Base-by-base conservation (phyloP, 495 filamentous ascomycete species). In the Penicillium dipodomyicola region DNA sequence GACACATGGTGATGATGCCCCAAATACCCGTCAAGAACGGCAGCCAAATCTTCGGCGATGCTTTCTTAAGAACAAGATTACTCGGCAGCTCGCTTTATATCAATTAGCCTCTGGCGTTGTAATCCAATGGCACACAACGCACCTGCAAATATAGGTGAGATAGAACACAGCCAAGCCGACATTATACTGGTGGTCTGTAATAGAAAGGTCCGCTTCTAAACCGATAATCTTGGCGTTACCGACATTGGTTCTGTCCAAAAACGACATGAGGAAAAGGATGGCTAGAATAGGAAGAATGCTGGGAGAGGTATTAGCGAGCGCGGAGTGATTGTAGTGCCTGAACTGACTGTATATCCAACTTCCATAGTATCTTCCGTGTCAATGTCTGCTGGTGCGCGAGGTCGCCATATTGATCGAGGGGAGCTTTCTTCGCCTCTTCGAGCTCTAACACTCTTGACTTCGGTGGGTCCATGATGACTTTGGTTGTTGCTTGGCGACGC, bases 101-200 rank as follows among this genome's bases (percentile, higher is more conserved):
- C 4, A 10, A 23, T 52, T 47, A 44, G 49, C 25, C 5, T 27
- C 20, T 33, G 4, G 9, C 12, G 0, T 4, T 10, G 22, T 11
- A n/a, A 4, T 15, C 22, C n/a, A 27, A 44, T 8, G 32, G 22
- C 14, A 19, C 15, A 44, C 23, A 19, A 56, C 59, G 35, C 46
- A 76, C 73, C 73, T 75, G 64, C 64, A 69, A 33, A 87, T 72
- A 65, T 90, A 92, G 32, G 84, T 77, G 63, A 91, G 82, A 70
- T 90, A 91, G 61, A 76, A 83, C 0, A 79, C 70, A 1, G 68
- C 57, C 54, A 79, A 49, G 5, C 81, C 80, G 62, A 86, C 82
- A 42, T 90, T 86, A 67, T 90, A 92, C 63, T 91, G 81, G 55
- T 83, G 75, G 11, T 82, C 77, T 3, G 79, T 63, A 23, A 88